phyloP scores from a whole-genome alignment of 2,329 filamentous ascomycete species.

The Aspergillus awamori region DNA sequence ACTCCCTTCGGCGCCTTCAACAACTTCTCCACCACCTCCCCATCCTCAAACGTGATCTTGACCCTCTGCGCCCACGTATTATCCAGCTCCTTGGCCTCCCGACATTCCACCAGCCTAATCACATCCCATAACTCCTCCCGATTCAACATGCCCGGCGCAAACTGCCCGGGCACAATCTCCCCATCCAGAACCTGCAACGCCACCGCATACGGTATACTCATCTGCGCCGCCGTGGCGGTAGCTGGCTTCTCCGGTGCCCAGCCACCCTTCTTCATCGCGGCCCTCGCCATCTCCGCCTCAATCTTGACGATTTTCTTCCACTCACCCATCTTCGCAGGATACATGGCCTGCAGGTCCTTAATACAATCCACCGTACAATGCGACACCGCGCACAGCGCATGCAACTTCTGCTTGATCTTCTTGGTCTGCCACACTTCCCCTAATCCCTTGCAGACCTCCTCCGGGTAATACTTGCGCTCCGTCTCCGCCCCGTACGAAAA shows the following conservation, averaged over 20 bases:
- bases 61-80: background rate
- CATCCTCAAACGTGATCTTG: background rate
- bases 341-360: background rate
- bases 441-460: slow-evolving; percentile 37
- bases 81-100: background rate
- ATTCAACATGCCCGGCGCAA: background rate
- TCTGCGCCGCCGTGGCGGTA: slow-evolving; percentile 3
- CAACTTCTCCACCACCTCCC: background rate
- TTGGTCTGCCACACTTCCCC: slow-evolving; percentile 42
- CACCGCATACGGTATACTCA: slow-evolving; percentile 1
- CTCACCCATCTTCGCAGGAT: background rate
- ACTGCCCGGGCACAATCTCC: slow-evolving; percentile 1
- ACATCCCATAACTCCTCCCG: background rate
- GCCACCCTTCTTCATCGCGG: slow-evolving; percentile 8
- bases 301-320: background rate
- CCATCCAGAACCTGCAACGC: slow-evolving; percentile 6
- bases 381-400: slow-evolving; percentile 2
- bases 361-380: slow-evolving; percentile 5
- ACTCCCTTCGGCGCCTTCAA: background rate
- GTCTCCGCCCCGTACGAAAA: slow-evolving; percentile 38
- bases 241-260: background rate
- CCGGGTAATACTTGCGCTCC: slow-evolving; percentile 28
- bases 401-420: slow-evolving; percentile 39
- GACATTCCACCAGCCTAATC: background rate
- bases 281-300: background rate